Conservation (phyloP, 2,329 filamentous ascomycete species). For the Fusarium coicis region DNA sequence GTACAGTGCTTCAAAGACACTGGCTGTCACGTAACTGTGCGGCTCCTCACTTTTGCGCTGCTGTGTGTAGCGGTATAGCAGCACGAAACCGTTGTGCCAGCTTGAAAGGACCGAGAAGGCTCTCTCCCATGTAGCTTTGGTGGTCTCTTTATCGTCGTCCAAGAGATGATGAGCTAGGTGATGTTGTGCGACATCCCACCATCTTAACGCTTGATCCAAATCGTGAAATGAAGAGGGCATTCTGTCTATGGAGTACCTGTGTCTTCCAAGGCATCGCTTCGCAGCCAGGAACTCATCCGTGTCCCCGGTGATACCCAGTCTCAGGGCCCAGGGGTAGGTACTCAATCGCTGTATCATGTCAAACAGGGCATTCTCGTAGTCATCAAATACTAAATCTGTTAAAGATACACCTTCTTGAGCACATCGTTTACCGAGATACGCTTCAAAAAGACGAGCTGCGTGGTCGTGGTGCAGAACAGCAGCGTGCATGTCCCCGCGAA, state of each 20-base stretch:
- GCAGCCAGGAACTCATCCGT: background rate
- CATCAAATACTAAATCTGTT: constrained; percentile 15
- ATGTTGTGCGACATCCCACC: constrained; percentile 37
- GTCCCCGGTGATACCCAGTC: constrained; percentile 15
- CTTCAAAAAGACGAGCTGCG: constrained; percentile 28
- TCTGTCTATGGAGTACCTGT: constrained; percentile 21
- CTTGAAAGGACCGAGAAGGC: constrained; percentile 9
- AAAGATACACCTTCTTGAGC: constrained; percentile 22
- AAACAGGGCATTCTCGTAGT: constrained; percentile 28
- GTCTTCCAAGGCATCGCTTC: constrained; percentile 2
- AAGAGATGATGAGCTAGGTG: constrained; percentile 13
- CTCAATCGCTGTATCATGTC: constrained; percentile 38
- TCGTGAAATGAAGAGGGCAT: constrained; percentile 33
- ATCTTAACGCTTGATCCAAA: constrained; percentile 22
- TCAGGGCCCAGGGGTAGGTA: constrained; percentile 36
- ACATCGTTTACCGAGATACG: constrained; percentile 30
- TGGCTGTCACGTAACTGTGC: constrained; percentile 21
- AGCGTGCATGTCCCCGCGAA: constrained; percentile 30
- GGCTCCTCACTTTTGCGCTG: constrained; percentile 12
- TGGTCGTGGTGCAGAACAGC: constrained; percentile 36
- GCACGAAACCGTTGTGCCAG: constrained; percentile 33
- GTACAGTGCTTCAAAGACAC: constrained; percentile 35
- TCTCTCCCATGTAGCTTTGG: constrained; percentile 12
- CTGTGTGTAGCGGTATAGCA: constrained; percentile 21
- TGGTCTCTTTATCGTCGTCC: background rate